Evolutionary conservation across 2,329 filamentous ascomycete genomes (phyloP).

Genomic region (Parafenestella ontariensis): DNA sequence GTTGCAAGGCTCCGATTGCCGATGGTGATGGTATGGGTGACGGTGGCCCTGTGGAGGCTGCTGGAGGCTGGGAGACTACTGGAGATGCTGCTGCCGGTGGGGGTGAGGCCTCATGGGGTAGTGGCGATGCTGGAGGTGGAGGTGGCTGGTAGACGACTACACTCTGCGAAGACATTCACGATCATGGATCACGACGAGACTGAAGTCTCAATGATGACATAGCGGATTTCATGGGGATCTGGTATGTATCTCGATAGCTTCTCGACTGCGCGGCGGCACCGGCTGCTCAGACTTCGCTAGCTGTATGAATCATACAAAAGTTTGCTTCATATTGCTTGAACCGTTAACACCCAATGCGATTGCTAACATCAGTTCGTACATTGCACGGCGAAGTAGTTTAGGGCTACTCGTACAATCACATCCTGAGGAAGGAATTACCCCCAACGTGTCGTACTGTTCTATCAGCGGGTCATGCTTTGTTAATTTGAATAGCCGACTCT

Average conservation of each 20-base stretch:
- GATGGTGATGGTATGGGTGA: conserved; percentile 24
- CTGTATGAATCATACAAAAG: not conserved
- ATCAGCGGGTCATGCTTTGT: too few relatives aligned
- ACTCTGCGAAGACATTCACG: not conserved
- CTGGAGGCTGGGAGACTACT: conserved; percentile 18
- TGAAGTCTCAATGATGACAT: not conserved
- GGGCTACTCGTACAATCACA: too few relatives aligned
- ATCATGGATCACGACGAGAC: not conserved
- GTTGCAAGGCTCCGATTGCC: conserved; percentile 39
- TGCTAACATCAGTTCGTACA: not conserved
- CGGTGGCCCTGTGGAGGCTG: conserved; percentile 20
- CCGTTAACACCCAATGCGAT: not conserved
- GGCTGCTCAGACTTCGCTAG: not conserved
- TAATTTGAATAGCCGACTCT: too few relatives aligned
- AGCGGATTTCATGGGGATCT: not conserved
- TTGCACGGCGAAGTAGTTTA: not conserved
- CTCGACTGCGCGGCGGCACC: not conserved
- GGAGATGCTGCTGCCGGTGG: conserved; percentile 16
- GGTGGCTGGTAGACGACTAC: conserved; percentile 16
- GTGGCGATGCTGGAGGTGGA: conserved; percentile 8
- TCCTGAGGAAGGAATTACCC: too few relatives aligned
- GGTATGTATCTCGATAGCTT: not conserved
- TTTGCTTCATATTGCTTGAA: not conserved
- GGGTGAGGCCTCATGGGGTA: conserved; percentile 27
- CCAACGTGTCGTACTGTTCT: too few relatives aligned